Base-by-base conservation (phyloP, 2,329 filamentous ascomycete species). In the Cryphonectria carpinicola region DNA sequence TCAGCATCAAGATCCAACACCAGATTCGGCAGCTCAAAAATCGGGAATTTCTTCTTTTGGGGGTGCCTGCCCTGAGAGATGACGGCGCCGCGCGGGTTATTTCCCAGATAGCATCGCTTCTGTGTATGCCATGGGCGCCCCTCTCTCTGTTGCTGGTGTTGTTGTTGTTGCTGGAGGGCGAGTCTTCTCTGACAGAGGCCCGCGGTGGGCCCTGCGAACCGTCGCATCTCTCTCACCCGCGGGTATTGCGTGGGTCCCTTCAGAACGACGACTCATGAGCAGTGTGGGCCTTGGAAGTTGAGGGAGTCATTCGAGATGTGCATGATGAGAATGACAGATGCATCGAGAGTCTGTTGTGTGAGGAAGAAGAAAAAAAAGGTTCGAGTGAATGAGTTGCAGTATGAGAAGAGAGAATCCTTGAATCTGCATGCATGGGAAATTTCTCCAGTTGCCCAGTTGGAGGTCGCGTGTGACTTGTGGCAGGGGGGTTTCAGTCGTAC, bases 1-100 rank as follows among this genome's bases (percentile, higher is more conserved):
- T 84, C 81, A 61, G 84, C 83, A 73, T 88, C 87, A 54, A 89
- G 84, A 70, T 89, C 85, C 54, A 89, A 80, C 3, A 88, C 76
- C 14, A 84, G 72, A 25, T 80, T 68, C 17, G 84, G 81, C 56
- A 85, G 78, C 35, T 83, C 76, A 72, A 83, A 82, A 39, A 17
- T n/a, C 10, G 67, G 46, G 13, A 41, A 35, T 14, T n/a, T 65
- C 14, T 25, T 56, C 17, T 43, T 64, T 17, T 17, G 37, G 17
- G 22, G 22, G 13, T 17, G 39, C 10, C 13, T 32, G 13, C 52
- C 52, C 6, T 13, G 10, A 1, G 3, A 25, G 41, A 71, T 7
- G 49, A 17, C 5, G 22, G 46, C 4, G n/a, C 69, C 71, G 49
- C 13, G 43, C 19, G 66, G 69, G 25, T 10, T 28, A 8, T 22